Conservation (phyloP, 2,329 filamentous ascomycete genomes). For the Neurospora sp. region DNA sequence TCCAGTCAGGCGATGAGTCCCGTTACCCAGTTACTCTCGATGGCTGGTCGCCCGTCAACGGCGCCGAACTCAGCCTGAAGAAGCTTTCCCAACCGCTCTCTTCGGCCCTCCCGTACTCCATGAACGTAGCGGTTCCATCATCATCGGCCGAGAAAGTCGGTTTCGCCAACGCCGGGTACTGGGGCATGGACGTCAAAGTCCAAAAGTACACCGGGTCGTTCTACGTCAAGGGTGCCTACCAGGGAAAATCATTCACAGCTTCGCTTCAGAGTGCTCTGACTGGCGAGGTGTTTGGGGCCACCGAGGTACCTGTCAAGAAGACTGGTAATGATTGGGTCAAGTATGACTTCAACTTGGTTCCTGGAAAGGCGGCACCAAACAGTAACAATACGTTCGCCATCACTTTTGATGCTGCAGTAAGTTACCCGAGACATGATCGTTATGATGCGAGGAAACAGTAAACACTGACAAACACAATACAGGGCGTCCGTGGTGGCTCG, state of each 20-base stretch:
- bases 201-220: constrained; percentile 41
- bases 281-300: constrained; percentile 33
- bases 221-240: constrained; percentile 40
- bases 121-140: constrained; percentile 31
- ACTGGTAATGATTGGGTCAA: constrained; percentile 37
- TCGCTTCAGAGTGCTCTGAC: constrained; percentile 35
- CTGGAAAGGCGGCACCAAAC: constrained; percentile 35
- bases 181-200: constrained; percentile 43
- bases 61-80: constrained; percentile 35
- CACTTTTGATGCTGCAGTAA: constrained; percentile 35
- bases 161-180: constrained; percentile 44
- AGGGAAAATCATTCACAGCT: constrained; percentile 33
- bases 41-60: constrained; percentile 35
- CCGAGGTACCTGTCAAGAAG: constrained; percentile 35
- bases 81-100: constrained; percentile 39
- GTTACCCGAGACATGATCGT: constrained; percentile 4
- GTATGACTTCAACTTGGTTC: constrained; percentile 36
- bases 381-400: constrained; percentile 47
- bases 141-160: constrained; percentile 27
- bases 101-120: constrained; percentile 38
- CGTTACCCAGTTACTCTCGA: constrained; percentile 32
- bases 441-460: background rate
- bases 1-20: constrained; percentile 40
- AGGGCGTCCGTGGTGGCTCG: constrained; percentile 28
- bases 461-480: background rate